Conservation (phyloP, 139 green algal species). For the Picochlorum sp. region DNA sequence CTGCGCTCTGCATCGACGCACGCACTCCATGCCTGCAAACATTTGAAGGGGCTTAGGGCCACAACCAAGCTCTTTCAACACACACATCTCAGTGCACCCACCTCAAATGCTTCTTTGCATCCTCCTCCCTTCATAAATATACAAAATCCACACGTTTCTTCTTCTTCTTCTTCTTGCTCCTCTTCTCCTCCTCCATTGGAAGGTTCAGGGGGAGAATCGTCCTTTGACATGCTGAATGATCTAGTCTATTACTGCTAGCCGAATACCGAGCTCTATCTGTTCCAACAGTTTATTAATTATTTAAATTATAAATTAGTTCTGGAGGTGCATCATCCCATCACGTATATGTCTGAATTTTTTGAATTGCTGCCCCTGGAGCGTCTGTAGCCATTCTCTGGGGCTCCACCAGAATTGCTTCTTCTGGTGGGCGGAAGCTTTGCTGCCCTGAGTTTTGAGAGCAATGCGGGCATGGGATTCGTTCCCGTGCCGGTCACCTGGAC, state of each 20-base stretch:
- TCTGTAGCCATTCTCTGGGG: not conserved
- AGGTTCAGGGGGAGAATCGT: too few relatives aligned
- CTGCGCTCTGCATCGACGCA: conserved; percentile 55
- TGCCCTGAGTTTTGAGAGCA: conserved; percentile 17
- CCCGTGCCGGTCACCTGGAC: not conserved
- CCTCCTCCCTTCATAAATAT: conserved; percentile 78
- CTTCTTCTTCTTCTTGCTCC: conserved; percentile 58
- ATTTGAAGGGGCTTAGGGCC: not conserved
- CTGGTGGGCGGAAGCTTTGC: conserved; percentile 10
- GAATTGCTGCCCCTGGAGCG: not conserved
- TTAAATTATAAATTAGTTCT: not conserved
- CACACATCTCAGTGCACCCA: conserved; percentile 13
- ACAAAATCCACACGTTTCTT: conserved; percentile 76
- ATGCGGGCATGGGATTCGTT: not conserved
- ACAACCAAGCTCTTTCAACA: not conserved
- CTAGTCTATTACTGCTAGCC: too few relatives aligned
- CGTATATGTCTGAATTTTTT: conserved; percentile 1
- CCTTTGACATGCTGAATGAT: too few relatives aligned
- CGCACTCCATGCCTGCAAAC: conserved; percentile 43
- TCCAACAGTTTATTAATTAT: not conserved
- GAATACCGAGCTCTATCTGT: not conserved
- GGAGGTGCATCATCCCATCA: not conserved
- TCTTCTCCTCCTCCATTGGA: conserved; percentile 44
- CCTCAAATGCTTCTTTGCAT: conserved; percentile 51
- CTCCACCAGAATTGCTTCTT: conserved; percentile 9